These are phyloP conservation scores for Aspergillus luchuensis DNA, from an alignment of 2,329 filamentous ascomycete species.

Conservation along the genomic window DNA sequence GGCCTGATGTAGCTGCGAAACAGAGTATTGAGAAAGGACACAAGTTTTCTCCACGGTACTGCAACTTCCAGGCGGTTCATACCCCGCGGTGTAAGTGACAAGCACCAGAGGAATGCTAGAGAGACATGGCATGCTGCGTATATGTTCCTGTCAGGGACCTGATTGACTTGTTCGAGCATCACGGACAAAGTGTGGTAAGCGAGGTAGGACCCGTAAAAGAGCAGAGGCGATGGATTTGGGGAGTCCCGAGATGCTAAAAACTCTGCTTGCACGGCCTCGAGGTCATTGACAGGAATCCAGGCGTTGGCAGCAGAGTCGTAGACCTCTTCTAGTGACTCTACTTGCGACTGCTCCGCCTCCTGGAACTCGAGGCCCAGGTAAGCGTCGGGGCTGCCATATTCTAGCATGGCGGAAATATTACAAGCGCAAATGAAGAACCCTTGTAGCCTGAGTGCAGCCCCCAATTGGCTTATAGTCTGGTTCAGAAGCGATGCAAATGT, in stretches of 20 bases:
- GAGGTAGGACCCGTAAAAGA: slow-evolving; percentile 43
- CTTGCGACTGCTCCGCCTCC: slow-evolving; percentile 15
- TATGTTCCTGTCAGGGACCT: slow-evolving; percentile 54
- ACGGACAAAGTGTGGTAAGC: slow-evolving; percentile 47
- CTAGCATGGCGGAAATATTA: slow-evolving; percentile 58
- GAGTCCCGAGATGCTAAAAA: slow-evolving; percentile 20
- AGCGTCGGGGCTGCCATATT: slow-evolving; percentile 52
- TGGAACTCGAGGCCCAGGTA: slow-evolving; percentile 33
- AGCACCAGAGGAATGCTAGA: slow-evolving; percentile 54
- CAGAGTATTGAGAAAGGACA: slow-evolving; percentile 57
- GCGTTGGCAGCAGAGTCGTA: slow-evolving; percentile 26
- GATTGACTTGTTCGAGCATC: slow-evolving; percentile 39
- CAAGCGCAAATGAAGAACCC: slow-evolving; percentile 58
- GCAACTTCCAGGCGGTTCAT: slow-evolving; percentile 45
- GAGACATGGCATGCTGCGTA: slow-evolving; percentile 58
- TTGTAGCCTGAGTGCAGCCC: slow-evolving; percentile 54
- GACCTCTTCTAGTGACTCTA: slow-evolving; percentile 15
- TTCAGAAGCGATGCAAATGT: slow-evolving; percentile 51
- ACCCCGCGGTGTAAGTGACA: slow-evolving; percentile 40
- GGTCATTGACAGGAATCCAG: slow-evolving; percentile 22
- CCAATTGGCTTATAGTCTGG: slow-evolving; percentile 50
- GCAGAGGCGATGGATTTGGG: slow-evolving; percentile 28
- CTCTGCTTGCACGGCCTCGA: slow-evolving; percentile 16
- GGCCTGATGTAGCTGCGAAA: slow-evolving; percentile 41
- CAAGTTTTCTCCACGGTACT: slow-evolving; percentile 56